Base-by-base conservation (phyloP, 306 rosid genomes). In the Alnus rubra region DNA sequence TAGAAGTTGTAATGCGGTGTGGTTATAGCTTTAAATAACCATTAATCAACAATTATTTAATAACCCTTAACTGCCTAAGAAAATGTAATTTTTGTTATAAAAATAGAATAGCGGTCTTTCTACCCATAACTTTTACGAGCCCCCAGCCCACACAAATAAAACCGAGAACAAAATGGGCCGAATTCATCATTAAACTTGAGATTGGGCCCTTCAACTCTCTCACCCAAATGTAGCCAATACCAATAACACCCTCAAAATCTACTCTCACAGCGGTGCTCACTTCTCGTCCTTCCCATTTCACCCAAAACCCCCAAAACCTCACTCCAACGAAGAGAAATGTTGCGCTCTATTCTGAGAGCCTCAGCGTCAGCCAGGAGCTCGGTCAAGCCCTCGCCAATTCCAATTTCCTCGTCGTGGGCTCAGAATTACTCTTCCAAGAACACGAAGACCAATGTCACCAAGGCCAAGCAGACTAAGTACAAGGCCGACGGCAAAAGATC, bases 321-420 rank as follows among this genome's bases (percentile, higher is more conserved):
- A 7, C 13, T 47, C 37, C 37, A 2, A 71, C 33, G 73, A 67
- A 35, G 37, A 4, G n/a, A 81, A 84, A 95, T 92, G 98, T 69
- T 90, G 79, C 85, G 91, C 63, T 82, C 86, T 2, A 48, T 90
- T 78, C 73, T 82, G 1, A 83, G 88, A 80, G 69, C 88, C 62
- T 59, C 65, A 9, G 81, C 91, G 48, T 60, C 89, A 19, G 33
- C 80, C 28, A 76, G 59, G 2, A 52, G 79, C 79, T 77, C 71
- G 11, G 18, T 64, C n/a, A 77, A 76, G 0, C 28, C 73, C 76
- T 28, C 78, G 11, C 56, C 85, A 73, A 64, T 78, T 42, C 79
- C 86, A 9, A 16, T 9, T n/a, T 18, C 50, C 2, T 9, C 75
- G 12, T 72, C 71, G 45, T 45, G 77, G 44, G 39, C 85, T 48